These are phyloP conservation scores for Fusarium nodosum DNA, from an alignment of 2,329 filamentous ascomycete species.

Conservation along the genomic window DNA sequence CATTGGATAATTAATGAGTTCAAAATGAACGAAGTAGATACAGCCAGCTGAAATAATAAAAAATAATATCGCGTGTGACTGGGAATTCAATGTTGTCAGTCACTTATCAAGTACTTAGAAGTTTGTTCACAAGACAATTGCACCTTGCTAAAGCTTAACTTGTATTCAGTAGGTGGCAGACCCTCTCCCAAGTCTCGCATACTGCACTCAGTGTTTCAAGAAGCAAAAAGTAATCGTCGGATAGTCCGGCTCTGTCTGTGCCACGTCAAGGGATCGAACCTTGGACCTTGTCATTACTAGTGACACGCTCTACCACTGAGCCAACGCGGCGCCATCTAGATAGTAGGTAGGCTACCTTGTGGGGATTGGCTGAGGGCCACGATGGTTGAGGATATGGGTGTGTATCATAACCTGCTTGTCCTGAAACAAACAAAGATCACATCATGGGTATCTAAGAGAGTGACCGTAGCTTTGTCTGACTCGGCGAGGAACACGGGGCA, in stretches of 20 bases:
- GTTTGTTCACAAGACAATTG: too few relatives aligned
- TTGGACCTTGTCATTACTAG: slow-evolving; percentile 13
- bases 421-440: not conserved
- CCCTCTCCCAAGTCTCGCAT: not conserved
- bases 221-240: not conserved
- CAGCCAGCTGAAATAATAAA: not conserved
- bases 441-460: not conserved
- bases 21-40: not conserved
- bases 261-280: slow-evolving; percentile 1
- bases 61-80: too few relatives aligned
- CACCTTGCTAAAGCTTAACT: too few relatives aligned
- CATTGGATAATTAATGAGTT: not conserved
- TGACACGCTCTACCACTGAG: slow-evolving; percentile 13
- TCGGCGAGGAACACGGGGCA: not conserved
- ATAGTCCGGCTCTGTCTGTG: not conserved
- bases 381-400: not conserved
- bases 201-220: too few relatives aligned
- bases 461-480: not conserved
- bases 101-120: too few relatives aligned
- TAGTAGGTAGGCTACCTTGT: not conserved
- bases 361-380: not conserved
- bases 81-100: too few relatives aligned
- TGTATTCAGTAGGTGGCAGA: too few relatives aligned
- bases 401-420: rapidly evolving
- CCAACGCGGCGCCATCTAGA: not conserved